Conservation (phyloP, 2,329 filamentous ascomycete species). For the Aspergillaceae sp. region DNA sequence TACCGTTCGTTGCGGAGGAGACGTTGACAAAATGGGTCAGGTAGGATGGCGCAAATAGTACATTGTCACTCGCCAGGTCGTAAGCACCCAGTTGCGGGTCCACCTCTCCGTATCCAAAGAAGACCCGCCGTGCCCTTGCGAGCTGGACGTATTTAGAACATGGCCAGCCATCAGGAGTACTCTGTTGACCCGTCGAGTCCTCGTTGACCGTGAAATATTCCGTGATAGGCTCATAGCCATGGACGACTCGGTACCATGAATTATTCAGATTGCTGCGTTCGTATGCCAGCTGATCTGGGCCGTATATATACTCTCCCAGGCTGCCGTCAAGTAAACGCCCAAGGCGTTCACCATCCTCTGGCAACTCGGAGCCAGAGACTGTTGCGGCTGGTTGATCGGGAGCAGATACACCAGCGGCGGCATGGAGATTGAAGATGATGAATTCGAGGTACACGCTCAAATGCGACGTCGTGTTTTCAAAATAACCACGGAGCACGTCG, state of each 20-base stretch:
- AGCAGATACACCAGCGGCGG: constrained; percentile 37
- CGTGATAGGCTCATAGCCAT: constrained; percentile 37
- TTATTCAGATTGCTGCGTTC: constrained; percentile 51
- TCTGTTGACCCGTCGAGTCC: constrained; percentile 27
- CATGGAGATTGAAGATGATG: constrained; percentile 53
- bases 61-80: constrained; percentile 44
- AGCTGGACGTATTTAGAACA: constrained; percentile 52
- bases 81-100: constrained; percentile 51
- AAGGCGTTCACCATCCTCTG: constrained; percentile 36
- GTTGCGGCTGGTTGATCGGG: constrained; percentile 36
- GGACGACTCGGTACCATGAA: constrained; percentile 46
- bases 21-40: constrained; percentile 33
- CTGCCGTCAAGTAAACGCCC: constrained; percentile 42
- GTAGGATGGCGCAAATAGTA: constrained; percentile 45
- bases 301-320: constrained; percentile 47
- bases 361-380: constrained; percentile 37
- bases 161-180: constrained; percentile 56
- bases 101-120: constrained; percentile 48
- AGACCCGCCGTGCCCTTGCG: constrained; percentile 43
- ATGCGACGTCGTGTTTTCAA: constrained; percentile 46
- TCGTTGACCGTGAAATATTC: constrained; percentile 45
- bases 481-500: constrained; percentile 45
- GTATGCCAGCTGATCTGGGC: constrained; percentile 39
- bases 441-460: constrained; percentile 47
- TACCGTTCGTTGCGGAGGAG: constrained; percentile 29